Evolutionary conservation across 768 basidiomycete genomes (phyloP).

Genomic region (Mycena rosella): DNA sequence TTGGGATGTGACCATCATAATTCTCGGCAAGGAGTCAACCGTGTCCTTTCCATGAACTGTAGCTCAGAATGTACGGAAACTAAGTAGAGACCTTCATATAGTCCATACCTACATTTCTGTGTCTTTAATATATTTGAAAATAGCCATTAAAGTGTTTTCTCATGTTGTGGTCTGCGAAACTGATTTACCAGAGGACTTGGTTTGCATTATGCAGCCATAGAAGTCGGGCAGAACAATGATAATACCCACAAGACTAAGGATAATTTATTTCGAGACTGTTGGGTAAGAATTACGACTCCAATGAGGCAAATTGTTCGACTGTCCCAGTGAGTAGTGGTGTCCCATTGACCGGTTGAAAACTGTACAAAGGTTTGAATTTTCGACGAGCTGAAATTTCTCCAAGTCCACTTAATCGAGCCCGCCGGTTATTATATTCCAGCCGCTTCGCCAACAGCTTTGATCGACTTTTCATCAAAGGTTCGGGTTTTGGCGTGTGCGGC

Average conservation of each 20-base stretch:
- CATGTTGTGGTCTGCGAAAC: conserved; percentile 1
- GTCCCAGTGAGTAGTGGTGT: conserved; percentile 8
- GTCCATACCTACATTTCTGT: too few species aligned
- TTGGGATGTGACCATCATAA: not conserved
- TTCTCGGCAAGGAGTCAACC: not conserved
- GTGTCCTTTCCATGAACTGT: not conserved
- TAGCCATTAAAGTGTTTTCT: conserved; percentile 2
- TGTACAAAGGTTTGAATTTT: too few species aligned
- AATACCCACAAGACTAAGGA: conserved; percentile 7
- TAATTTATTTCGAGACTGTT: conserved; percentile 8
- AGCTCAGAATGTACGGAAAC: too few species aligned
- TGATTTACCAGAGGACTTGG: not conserved
- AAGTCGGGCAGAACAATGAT: not conserved
- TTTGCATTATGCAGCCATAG: not conserved
- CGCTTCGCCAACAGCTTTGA: too few species aligned
- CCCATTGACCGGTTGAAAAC: not conserved
- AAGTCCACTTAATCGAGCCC: too few species aligned
- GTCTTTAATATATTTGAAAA: not conserved
- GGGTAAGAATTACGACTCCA: not conserved
- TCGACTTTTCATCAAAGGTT: too few species aligned
- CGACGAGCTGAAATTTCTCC: too few species aligned
- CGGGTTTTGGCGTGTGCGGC: too few species aligned
- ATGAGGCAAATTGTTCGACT: not conserved
- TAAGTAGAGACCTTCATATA: too few species aligned
- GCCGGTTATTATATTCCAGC: too few species aligned